Base-by-base conservation (phyloP, 1,284 basidiomycete genomes). In the Somion occarium region DNA sequence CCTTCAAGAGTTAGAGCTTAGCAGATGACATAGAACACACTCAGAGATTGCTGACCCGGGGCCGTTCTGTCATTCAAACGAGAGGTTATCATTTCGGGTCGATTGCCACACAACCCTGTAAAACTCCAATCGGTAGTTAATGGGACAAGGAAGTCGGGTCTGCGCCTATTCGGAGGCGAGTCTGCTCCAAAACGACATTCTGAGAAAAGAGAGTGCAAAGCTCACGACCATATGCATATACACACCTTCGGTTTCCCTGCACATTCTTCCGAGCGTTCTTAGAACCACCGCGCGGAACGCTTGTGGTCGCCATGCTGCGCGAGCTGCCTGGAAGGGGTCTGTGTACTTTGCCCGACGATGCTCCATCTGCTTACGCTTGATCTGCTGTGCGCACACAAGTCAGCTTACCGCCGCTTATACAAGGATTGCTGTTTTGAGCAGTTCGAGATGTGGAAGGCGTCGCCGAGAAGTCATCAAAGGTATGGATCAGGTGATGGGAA, bases 1-100 rank as follows among this genome's bases (percentile, higher is more conserved):
- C 39, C 39, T 43, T 50, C 23, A 44, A 24, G 13, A 50, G 38
- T 22, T 42, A 19, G 19, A 50, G 42, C 42, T 38, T 24, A 19
- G 23, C 41, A 27, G 22, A 34, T 34, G 30, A 34, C 7, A 34
- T 7, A 15, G 15, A 7, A 15, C 15, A 34, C 30, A 34, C 30
- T 34, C 15, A 34, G 30, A 34, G 15, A 15, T 7, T 34, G 30
- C 7, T n/a, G n/a, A n/a, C n/a, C n/a, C n/a, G n/a, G 30, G 7
- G 15, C 7, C 15, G 30, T 34, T 34, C 30, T 34, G 15, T 34
- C 30, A 34, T 34, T 7, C 7, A 15, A 34, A 34, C 30, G 7
- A 34, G 15, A 34, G 30, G 15, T 34, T 7, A 34, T 34, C 30
- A 34, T 34, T 34, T 7, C 7, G 30, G 7, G 30, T 7, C 7